Evolutionary conservation across 2,329 filamentous ascomycete genomes (phyloP).

Genomic region (Fusarium kyushuense): DNA sequence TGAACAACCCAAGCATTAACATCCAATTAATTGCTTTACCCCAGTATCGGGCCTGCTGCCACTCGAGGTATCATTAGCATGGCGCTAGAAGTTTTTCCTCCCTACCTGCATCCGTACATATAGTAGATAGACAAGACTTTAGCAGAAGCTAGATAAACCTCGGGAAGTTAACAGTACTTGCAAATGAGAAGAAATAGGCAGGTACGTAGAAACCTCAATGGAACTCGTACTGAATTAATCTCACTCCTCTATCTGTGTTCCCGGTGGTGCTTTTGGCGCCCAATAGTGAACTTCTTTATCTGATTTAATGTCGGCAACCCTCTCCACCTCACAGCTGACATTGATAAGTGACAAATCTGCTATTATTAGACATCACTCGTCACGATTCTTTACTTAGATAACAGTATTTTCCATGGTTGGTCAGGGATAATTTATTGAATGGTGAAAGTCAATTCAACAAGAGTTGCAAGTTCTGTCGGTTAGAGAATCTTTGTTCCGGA

Average conservation of each 20-base stretch:
- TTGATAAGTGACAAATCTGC: slow-evolving; percentile 13
- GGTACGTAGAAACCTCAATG: slow-evolving; percentile 8
- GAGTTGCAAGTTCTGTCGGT: not conserved
- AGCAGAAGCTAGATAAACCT: not conserved
- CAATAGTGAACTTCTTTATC: slow-evolving; percentile 3
- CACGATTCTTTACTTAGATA: slow-evolving; percentile 19
- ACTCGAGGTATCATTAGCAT: slow-evolving; percentile 9
- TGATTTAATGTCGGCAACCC: slow-evolving; percentile 15
- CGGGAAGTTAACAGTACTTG: not conserved
- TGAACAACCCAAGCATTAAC: slow-evolving; percentile 6
- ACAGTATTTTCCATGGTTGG: not conserved
- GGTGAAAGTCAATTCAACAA: not conserved
- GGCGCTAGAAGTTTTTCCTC: slow-evolving; percentile 35
- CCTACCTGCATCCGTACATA: not conserved
- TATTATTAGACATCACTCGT: slow-evolving; percentile 26
- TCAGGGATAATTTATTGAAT: not conserved
- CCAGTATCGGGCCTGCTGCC: slow-evolving; percentile 27
- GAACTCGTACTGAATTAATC: slow-evolving; percentile 18
- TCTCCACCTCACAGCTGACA: slow-evolving; percentile 38
- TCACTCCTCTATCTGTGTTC: slow-evolving; percentile 10
- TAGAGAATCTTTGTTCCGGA: not conserved
- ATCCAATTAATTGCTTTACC: slow-evolving; percentile 34
- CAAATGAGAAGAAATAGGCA: not conserved
- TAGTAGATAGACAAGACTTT: not conserved
- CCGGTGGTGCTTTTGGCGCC: slow-evolving; percentile 31